Conservation (phyloP, 495 filamentous ascomycete species). For the Filosporella fistucella region DNA sequence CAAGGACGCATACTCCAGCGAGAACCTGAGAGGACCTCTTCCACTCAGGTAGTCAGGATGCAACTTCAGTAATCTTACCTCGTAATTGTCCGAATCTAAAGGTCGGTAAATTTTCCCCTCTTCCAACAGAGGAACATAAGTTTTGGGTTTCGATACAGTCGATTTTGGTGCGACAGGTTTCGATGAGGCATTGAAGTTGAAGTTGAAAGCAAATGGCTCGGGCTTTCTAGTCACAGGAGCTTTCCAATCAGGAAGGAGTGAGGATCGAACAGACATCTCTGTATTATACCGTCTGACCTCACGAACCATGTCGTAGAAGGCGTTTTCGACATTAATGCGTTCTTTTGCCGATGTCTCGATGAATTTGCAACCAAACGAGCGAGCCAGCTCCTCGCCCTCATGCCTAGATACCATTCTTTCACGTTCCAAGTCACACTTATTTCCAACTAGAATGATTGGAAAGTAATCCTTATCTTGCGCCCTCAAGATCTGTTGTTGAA, state of each 20-base stretch:
- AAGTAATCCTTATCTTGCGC: constrained; percentile 99
- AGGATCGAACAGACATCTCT: constrained; percentile 91
- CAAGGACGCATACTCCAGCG: neutral
- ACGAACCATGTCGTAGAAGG: constrained; percentile 95
- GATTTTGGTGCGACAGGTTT: too few relatives aligned
- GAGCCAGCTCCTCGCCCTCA: constrained; percentile 85
- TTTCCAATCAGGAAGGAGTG: too few relatives aligned
- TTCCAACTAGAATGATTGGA: constrained; percentile 98
- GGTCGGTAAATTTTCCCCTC: too few relatives aligned
- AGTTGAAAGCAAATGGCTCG: too few relatives aligned
- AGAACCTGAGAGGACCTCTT: too few relatives aligned
- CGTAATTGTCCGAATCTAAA: too few relatives aligned
- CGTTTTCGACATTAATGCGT: constrained; percentile 95
- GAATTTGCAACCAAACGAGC: constrained; percentile 90
- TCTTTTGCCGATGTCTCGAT: constrained; percentile 99
- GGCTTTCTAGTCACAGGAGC: too few relatives aligned
- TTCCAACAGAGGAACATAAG: too few relatives aligned
- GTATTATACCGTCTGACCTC: constrained; percentile 98
- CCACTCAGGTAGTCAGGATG: too few relatives aligned
- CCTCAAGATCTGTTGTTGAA: constrained; percentile 96
- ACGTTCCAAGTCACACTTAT: constrained; percentile 95
- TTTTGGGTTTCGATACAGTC: too few relatives aligned
- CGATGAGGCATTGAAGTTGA: too few relatives aligned
- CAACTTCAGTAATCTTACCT: too few relatives aligned
- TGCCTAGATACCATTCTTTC: constrained; percentile 87